These are phyloP conservation scores for Phytophthora ramorum DNA, from an alignment of 352 stramenopile species.

Conservation along the genomic window DNA sequence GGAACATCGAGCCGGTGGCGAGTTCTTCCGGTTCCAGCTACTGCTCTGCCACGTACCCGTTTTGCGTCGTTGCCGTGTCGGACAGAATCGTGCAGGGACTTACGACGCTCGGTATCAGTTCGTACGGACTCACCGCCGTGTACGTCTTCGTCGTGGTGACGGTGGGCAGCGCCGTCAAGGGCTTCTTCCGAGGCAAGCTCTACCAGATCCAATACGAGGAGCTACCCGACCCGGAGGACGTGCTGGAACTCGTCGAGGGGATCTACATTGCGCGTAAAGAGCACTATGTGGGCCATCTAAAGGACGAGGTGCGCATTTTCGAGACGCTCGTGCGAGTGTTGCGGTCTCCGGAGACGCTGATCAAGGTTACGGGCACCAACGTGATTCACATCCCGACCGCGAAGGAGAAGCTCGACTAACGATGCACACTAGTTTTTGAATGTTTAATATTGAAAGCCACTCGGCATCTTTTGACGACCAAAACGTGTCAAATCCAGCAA, in stretches of 20 bases:
- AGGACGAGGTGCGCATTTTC: conserved; percentile 90
- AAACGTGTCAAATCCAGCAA: background rate
- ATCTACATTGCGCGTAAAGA: conserved; percentile 89
- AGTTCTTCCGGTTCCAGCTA: conserved; percentile 41
- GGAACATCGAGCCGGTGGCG: conserved; percentile 61
- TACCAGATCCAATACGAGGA: conserved; percentile 87
- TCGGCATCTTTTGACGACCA: background rate
- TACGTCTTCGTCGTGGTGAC: conserved; percentile 91
- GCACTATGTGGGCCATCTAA: conserved; percentile 87
- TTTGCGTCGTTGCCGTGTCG: conserved; percentile 86
- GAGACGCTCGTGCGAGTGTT: conserved; percentile 88
- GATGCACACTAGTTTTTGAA: conserved; percentile 2
- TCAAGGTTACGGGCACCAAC: conserved; percentile 87
- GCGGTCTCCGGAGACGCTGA: conserved; percentile 82
- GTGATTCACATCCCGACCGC: conserved; percentile 87
- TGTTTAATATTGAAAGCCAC: background rate
- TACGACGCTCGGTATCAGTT: conserved; percentile 79
- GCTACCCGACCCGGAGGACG: conserved; percentile 81
- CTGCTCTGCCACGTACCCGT: conserved; percentile 56
- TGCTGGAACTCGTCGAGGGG: conserved; percentile 88
- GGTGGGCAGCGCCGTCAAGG: conserved; percentile 84
- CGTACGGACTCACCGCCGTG: conserved; percentile 85
- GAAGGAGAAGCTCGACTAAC: conserved; percentile 87
- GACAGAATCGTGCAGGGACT: conserved; percentile 89
- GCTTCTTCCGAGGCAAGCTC: conserved; percentile 82